Base-by-base conservation (phyloP, 2,329 filamentous ascomycete species). In the Achaetomium macrosporum region DNA sequence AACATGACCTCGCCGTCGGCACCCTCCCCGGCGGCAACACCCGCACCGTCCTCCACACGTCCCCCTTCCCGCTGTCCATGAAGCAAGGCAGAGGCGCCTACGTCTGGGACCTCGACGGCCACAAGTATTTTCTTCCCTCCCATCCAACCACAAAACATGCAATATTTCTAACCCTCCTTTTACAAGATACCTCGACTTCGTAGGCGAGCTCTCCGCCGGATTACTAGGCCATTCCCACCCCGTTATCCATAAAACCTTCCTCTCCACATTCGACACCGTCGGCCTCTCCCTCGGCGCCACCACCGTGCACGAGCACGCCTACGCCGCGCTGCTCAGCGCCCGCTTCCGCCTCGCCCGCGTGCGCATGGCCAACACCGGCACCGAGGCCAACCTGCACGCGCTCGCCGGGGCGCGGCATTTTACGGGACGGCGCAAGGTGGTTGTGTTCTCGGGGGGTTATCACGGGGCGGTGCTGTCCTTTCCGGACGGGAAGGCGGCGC, bases 221-320 rank as follows among this genome's bases (percentile, higher is more conserved):
- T 71, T 88, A 12, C 86, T 80, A 61, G 84, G 84, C 0, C 84
- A 88, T 66, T 83, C 79, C 1, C 73, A 85, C 49, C 75, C 78
- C 0, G 59, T 69, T 2, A 78, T 88, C 50, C 64, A 72, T 3
- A 59, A 68, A 0, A 73, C 82, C 0, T 68, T 87, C 20, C 53
- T 65, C 11, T 58, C 69, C 6, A 71, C 75, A 1, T 61, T 82
- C 3, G 61, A 71, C 2, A 65, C 68, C 6, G 65, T 69, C 2
- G 82, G 83, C 4, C 65, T 83, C 57, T 82, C 74, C 54, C 71
- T 82, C 15, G 79, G 83, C 5, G 76, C 71, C 0, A 76, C 77
- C 1, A 79, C 74, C 33, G 57, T 64, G 11, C 70, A 77, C 45
- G 83, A 87, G 65, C 67, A 70, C 9, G 59, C 70, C 15, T 69